These are phyloP conservation scores for Geranium brycei DNA, from an alignment of 345 rosid species.

Conservation along the genomic window DNA sequence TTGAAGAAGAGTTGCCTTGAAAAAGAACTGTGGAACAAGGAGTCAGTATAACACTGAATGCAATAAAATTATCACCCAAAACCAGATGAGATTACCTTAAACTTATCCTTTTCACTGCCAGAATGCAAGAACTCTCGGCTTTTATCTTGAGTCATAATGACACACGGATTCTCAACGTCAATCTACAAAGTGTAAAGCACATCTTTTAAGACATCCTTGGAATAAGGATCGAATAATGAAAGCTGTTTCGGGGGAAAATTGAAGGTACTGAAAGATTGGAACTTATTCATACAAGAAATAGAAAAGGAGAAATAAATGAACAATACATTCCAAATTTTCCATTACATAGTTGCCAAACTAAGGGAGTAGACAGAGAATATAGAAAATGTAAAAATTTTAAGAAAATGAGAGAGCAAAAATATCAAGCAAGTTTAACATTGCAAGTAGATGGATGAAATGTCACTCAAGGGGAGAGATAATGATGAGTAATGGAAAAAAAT, in stretches of 20 bases:
- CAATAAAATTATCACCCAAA: slow-evolving; percentile 5
- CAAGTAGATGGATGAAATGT: too few relatives aligned
- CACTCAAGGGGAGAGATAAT: too few relatives aligned
- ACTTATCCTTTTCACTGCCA: slow-evolving; percentile 90
- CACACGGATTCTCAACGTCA: slow-evolving; percentile 98
- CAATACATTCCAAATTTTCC: too few relatives aligned
- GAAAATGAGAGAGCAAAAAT: not conserved
- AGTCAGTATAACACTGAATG: slow-evolving; percentile 18
- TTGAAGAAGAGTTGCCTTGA: slow-evolving; percentile 92
- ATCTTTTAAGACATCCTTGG: slow-evolving; percentile 4
- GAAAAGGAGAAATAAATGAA: not conserved
- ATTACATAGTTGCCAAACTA: not conserved
- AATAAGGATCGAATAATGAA: not conserved
- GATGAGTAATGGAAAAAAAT: too few relatives aligned
- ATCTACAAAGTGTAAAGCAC: slow-evolving; percentile 32
- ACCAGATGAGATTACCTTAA: slow-evolving; percentile 41
- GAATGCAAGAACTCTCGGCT: slow-evolving; percentile 97
- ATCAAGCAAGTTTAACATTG: not conserved
- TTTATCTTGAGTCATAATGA: slow-evolving; percentile 95
- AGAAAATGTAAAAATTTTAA: not conserved
- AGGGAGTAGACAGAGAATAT: not conserved
- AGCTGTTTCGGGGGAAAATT: not conserved
- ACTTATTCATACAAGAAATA: not conserved
- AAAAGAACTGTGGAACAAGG: slow-evolving; percentile 56
- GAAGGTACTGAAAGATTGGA: not conserved